Evolutionary conservation across 2,329 filamentous ascomycete genomes (phyloP), one percentile per base, ranked within the genome.

Genomic region (Ophioceras dolichostomum): DNA sequence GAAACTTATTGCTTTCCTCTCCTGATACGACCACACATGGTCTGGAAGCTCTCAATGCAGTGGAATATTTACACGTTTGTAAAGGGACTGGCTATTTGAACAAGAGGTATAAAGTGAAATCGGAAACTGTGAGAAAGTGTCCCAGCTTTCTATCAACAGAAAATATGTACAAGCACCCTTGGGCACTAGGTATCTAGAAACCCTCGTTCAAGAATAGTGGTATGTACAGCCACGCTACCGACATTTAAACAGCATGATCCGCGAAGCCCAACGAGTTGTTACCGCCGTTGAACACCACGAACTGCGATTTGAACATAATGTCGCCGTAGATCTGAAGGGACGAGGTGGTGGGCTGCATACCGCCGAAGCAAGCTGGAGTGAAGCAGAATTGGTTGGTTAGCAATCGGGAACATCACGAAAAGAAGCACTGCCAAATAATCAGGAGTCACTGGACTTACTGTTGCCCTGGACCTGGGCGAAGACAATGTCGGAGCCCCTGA

Each of bases 281-380:
- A 32, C 67, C 70, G 24, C 59, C 64, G 50, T 74, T 67, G 50
- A 75, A 75, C 13, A 62, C 70, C 18, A 75, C 67, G 46, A 73
- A 74, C 49, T 74, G 67, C 22, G 67, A 70, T 59, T 75, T 75
- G 60, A 76, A 75, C 51, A 76, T 67, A 47, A 75, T 67, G 48
- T 76, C 71, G 14, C 73, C 72, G 48, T 70, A 76, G 51, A 85
- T 76, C 55, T 77, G 72, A 27, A 80, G 54, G 20, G 60, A 57
- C 12, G 60, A 59, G 2, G 66, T 62, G 33, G 70, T 73, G 22
- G 69, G 65, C 59, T 84, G 79, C 14, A 84, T 58, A 46, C 77
- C 79, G 41, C 78, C 79, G 46, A 79, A 83, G 62, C 79, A 84
- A 39, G 62, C 66, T 70, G 39, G 17, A 33, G 5, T 26, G 24